These are phyloP conservation scores for Madurella fahalii DNA, from an alignment of 2,329 filamentous ascomycete genomes.

Conservation along the genomic window DNA sequence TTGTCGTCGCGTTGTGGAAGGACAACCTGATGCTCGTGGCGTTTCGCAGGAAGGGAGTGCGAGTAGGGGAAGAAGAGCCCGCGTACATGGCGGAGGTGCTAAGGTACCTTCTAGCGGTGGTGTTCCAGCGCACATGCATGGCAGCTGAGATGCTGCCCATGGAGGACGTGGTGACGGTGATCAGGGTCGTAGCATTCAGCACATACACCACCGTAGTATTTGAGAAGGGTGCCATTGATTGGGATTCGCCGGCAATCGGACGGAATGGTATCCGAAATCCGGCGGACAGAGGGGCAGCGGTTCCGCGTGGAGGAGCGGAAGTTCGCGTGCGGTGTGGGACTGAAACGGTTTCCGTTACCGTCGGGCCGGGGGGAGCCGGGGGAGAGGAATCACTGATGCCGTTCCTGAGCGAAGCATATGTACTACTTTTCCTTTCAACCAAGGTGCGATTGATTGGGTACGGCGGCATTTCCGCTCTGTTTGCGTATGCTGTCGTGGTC, in stretches of 20 bases:
- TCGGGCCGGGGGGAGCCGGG: too few relatives aligned
- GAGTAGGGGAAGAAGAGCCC: neutral
- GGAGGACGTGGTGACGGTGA: neutral
- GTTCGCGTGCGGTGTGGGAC: too few relatives aligned
- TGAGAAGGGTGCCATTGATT: neutral
- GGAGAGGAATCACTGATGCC: neutral
- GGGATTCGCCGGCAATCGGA: neutral
- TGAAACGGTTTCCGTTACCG: too few relatives aligned
- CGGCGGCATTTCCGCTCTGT: neutral
- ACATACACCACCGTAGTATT: neutral
- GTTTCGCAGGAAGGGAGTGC: neutral
- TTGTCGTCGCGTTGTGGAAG: neutral
- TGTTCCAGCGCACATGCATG: neutral
- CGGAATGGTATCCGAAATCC: neutral
- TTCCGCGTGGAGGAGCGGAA: neutral
- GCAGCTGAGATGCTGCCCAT: neutral
- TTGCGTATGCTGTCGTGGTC: neutral
- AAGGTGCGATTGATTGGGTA: neutral
- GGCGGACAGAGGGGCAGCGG: neutral
- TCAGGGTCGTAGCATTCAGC: neutral
- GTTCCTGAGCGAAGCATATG: neutral
- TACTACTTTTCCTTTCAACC: neutral
- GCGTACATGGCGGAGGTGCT: neutral
- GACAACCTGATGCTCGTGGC: neutral
- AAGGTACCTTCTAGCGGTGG: neutral